Evolutionary conservation across 2,329 filamentous ascomycete species (phyloP).

Genomic region (Hypoxylon sp.): DNA sequence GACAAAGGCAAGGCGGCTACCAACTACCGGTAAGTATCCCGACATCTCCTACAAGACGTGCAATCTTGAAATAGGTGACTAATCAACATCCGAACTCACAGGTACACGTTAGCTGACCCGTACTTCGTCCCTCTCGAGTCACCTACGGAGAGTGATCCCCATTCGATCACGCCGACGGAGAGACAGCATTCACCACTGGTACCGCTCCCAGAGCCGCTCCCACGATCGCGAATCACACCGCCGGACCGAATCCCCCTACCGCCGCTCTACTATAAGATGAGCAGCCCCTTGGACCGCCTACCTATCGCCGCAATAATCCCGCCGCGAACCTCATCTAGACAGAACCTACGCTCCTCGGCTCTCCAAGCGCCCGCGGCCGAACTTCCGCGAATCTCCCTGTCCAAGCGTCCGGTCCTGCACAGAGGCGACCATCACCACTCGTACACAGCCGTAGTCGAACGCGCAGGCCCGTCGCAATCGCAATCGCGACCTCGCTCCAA

Average conservation of each 20-base stretch:
- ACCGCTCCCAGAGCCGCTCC: neutral
- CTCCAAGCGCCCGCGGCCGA: constrained; percentile 11
- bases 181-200: neutral
- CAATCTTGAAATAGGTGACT: neutral
- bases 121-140: constrained; percentile 3
- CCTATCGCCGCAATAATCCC: constrained; percentile 27
- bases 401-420: neutral
- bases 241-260: neutral
- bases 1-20: neutral
- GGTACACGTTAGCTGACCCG: neutral
- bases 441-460: neutral
- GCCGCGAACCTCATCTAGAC: constrained; percentile 12
- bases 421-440: neutral
- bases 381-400: constrained; percentile 1
- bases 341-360: neutral
- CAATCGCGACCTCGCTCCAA: neutral
- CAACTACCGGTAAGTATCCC: constrained; percentile 21
- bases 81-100: constrained; percentile 16
- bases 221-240: neutral
- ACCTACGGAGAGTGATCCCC: neutral
- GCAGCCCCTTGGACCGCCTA: constrained; percentile 12
- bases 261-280: neutral
- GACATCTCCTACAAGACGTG: neutral
- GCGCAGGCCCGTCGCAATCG: neutral
- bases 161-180: neutral